phyloP scores from a whole-genome alignment of 2,329 filamentous ascomycete species.

The Colletotrichum orbiculare region DNA sequence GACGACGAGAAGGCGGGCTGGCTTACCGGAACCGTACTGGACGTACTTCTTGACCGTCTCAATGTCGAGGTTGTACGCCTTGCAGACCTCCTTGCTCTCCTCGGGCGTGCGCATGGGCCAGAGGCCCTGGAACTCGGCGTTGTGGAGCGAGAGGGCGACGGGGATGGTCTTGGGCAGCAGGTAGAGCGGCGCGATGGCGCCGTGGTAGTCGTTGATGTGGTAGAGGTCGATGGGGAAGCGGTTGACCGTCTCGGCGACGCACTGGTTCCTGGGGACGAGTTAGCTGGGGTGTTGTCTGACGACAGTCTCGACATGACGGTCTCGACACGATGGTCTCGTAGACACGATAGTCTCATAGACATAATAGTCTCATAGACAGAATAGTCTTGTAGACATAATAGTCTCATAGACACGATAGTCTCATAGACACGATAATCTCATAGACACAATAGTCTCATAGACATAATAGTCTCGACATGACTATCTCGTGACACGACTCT shows the following conservation, averaged over 20 bases:
- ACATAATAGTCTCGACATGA: no score
- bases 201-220: slow-evolving; percentile 75
- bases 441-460: no score
- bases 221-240: slow-evolving; percentile 73
- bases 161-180: slow-evolving; percentile 72
- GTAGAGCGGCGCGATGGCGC: slow-evolving; percentile 72
- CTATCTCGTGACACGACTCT: no score
- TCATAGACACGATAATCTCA: no score
- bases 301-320: no score
- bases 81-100: slow-evolving; percentile 72
- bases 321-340: no score
- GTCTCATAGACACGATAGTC: no score
- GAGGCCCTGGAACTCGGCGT: slow-evolving; percentile 76
- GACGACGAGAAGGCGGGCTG: not conserved
- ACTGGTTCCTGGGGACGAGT: slow-evolving; percentile 60
- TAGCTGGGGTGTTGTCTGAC: no score
- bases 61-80: slow-evolving; percentile 70
- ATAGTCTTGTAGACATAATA: no score
- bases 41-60: slow-evolving; percentile 70
- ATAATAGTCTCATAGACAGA: no score
- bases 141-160: slow-evolving; percentile 72
- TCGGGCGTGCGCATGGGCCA: slow-evolving; percentile 74
- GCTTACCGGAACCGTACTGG: slow-evolving; percentile 67
- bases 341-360: no score
- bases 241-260: slow-evolving; percentile 71